Percentiles rank a stretch among this genome's conserved stretches.
These are phyloP conservation scores for Alopecurus myosuroides DNA, from an alignment of 176 grass and related monocot species.

Conservation along the genomic window DNA sequence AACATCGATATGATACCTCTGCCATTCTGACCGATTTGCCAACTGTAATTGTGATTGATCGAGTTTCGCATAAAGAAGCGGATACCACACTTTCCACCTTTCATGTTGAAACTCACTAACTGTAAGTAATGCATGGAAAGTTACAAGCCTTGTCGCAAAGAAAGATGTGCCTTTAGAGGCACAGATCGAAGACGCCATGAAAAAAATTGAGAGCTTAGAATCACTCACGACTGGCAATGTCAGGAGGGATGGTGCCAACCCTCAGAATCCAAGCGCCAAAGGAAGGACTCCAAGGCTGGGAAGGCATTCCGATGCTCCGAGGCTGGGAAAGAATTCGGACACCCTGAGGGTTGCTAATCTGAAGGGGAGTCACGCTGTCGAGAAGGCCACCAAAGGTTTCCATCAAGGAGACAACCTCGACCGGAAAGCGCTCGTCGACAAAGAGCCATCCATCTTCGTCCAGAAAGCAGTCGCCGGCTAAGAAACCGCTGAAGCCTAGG, in stretches of 20 bases:
- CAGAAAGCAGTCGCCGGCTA: conserved; percentile 16
- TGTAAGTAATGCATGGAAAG: conserved; percentile 63
- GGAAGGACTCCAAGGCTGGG: conserved; percentile 33
- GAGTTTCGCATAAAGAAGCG: background rate
- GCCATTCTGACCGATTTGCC: background rate
- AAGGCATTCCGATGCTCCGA: conserved; percentile 35
- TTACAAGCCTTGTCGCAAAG: conserved; percentile 92
- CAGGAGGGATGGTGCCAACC: conserved; percentile 36
- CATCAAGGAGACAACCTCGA: conserved; percentile 34
- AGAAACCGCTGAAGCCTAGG: conserved; percentile 13
- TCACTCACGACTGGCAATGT: conserved; percentile 52
- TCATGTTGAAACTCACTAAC: background rate
- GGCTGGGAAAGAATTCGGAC: conserved; percentile 27
- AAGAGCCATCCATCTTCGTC: conserved; percentile 25
- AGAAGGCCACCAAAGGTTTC: conserved; percentile 41
- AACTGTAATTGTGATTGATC: background rate
- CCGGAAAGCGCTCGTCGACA: conserved; percentile 11
- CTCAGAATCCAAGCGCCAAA: conserved; percentile 25
- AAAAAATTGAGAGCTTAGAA: conserved; percentile 97
- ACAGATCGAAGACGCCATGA: conserved; percentile 84
- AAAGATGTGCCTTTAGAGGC: conserved; percentile 74
- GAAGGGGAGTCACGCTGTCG: conserved; percentile 36
- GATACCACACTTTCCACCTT: too few species aligned
- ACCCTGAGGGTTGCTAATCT: conserved; percentile 30
- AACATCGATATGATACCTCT: background rate